Evolutionary conservation across 2,329 filamentous ascomycete species (phyloP), one percentile per base, ranked within the genome.

Genomic region (Aspergillus amoenus): DNA sequence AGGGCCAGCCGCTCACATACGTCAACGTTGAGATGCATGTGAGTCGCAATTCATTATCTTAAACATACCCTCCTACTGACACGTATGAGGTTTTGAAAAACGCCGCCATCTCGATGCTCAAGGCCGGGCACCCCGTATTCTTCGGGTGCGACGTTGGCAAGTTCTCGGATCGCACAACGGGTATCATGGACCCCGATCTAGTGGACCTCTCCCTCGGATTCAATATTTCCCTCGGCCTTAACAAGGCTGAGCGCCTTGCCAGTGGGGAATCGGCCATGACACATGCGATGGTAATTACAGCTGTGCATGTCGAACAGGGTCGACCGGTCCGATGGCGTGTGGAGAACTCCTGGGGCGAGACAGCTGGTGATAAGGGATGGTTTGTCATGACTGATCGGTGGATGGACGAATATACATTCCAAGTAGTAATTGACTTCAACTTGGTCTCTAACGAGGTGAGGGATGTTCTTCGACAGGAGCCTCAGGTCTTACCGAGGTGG

Each of bases 261-360:
- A 88, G 87, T 0, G 86, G 89, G 11, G 91, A 95, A 76, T 88
- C 84, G 53, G 82, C 84, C 50, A 95, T 96, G 91, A 96, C 91
- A 1, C 92, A 96, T 68, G 92, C 92, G 4, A 96, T 96, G 92
- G 90, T 95, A 0, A 75, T 96, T 60, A 96, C 91, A 2, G 92
- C 85, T 1, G 92, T 96, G 45, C 91, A 96, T 69, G 72, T 95
- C 3, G 87, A 89, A 27, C 76, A 84, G 58, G 86, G 84, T 1
- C 83, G 85, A 73, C 81, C 85, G 2, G 83, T 91, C 1, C 79
- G 91, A 44, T 96, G 92, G 92, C 80, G 91, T 53, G 90, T 96
- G 6, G 88, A 96, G 81, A 96, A 96, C 71, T 89, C 85, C 55
- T 96, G 91, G 91, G 90, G 89, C 12, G 81, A 84, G 41, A 76